Evolutionary conservation across 2,329 filamentous ascomycete genomes (phyloP).

Genomic region (Fonsecaea nubica): DNA sequence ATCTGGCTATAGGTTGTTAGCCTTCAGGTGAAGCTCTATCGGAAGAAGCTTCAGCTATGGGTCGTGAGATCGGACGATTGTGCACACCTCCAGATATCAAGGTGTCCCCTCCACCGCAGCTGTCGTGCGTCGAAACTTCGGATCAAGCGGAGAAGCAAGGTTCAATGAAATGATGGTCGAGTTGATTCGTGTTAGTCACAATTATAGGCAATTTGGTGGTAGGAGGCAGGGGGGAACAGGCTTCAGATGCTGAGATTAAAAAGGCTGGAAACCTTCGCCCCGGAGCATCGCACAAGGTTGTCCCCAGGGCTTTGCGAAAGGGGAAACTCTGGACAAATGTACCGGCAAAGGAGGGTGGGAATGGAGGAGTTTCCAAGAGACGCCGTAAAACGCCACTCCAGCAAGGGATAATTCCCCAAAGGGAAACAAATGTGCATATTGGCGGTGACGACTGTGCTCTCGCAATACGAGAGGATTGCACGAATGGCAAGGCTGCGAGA

Average conservation of each 20-base stretch:
- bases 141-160: not conserved
- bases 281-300: not conserved
- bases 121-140: not conserved
- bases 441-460: conserved; percentile 3
- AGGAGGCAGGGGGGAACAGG: not conserved
- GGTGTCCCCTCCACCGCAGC: not conserved
- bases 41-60: not conserved
- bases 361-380: not conserved
- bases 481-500: conserved; percentile 18
- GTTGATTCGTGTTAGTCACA: not conserved
- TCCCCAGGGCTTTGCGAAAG: not conserved
- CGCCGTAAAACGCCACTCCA: not conserved
- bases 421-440: not conserved
- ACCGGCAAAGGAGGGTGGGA: not conserved
- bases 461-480: conserved; percentile 6
- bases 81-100: not conserved
- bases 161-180: not conserved
- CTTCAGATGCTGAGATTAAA: not conserved
- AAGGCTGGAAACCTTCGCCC: not conserved
- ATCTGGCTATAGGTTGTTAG: not conserved
- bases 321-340: not conserved
- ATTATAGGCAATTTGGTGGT: not conserved
- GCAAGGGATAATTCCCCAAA: not conserved
- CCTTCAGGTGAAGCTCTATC: not conserved
- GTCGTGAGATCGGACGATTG: not conserved